Percentiles rank a stretch among this genome's conserved stretches.
Evolutionary conservation across 2,329 filamentous ascomycete genomes (phyloP).

Genomic region (Zelopaecilomyces penicillatus): DNA sequence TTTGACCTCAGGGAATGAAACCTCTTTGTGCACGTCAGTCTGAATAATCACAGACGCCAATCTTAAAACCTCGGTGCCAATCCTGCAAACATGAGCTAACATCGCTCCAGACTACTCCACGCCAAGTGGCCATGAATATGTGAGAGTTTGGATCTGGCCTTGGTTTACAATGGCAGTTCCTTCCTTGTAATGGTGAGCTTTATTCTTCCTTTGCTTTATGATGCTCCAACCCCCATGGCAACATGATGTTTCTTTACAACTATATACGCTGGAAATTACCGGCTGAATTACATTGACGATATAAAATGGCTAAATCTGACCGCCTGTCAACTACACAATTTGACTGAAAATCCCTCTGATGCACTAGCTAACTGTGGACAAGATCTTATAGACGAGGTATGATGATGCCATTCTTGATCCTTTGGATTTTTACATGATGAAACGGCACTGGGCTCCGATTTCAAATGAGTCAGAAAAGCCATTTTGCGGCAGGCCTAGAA

Average conservation of each 20-base stretch:
- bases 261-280: constrained; percentile 88
- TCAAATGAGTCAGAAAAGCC: constrained; percentile 72
- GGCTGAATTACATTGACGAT: constrained; percentile 75
- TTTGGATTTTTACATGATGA: constrained; percentile 55
- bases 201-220: background rate
- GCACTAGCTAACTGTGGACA: constrained; percentile 23
- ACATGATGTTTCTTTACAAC: constrained; percentile 55
- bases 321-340: constrained; percentile 8
- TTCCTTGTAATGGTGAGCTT: constrained; percentile 21
- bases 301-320: constrained; percentile 85
- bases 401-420: constrained; percentile 12
- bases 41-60: constrained; percentile 45
- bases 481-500: constrained; percentile 98
- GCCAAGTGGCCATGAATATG: constrained; percentile 8
- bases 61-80: too few relatives aligned
- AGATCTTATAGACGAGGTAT: constrained; percentile 26
- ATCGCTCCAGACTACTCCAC: background rate
- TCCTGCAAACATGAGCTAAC: constrained; percentile 16
- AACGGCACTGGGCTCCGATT: constrained; percentile 96
- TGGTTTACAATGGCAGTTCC: too few relatives aligned
- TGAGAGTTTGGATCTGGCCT: background rate
- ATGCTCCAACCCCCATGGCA: constrained; percentile 7
- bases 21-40: constrained; percentile 86
- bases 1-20: constrained; percentile 87
- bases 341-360: constrained; percentile 1